A percentile compares a stretch with the other conserved stretches of the same genome.
Conservation (phyloP, 192 early-diverging fungal species). For the Entomortierella parvispora region DNA sequence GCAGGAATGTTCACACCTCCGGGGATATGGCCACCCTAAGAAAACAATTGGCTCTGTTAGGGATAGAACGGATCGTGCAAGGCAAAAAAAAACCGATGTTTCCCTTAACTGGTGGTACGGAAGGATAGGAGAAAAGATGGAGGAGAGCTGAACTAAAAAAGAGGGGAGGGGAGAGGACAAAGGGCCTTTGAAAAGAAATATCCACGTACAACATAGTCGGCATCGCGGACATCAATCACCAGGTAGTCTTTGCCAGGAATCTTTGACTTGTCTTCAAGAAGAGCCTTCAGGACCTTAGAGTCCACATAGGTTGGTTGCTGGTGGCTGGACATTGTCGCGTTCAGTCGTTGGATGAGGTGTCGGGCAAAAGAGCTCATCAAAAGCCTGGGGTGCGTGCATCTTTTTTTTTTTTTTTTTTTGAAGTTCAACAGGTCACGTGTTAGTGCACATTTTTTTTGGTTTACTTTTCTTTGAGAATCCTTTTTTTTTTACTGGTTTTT, state of each 20-base stretch:
- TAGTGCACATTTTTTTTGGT: no score
- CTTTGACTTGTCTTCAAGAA: slow-evolving; percentile 68
- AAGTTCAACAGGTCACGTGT: no score
- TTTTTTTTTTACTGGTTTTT: slow-evolving; percentile 5
- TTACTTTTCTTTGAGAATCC: no score
- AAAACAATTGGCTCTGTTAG: background rate
- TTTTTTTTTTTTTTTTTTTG: background rate
- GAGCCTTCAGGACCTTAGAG: slow-evolving; percentile 56
- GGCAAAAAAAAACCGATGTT: no score
- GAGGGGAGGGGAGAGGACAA: no score
- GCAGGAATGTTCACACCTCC: slow-evolving; percentile 81
- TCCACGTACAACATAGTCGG: slow-evolving; percentile 59
- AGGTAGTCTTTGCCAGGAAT: slow-evolving; percentile 74
- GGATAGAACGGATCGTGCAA: background rate
- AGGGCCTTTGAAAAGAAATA: background rate
- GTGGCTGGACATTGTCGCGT: slow-evolving; percentile 15
- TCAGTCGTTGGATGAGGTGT: background rate
- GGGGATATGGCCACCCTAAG: slow-evolving; percentile 82
- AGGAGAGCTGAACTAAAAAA: background rate
- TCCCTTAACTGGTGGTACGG: background rate
- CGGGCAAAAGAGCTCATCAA: background rate
- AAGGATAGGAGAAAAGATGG: background rate
- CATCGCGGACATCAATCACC: slow-evolving; percentile 79
- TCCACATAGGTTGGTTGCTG: slow-evolving; percentile 51
- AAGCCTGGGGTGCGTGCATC: no score